Percentiles rank a stretch among this genome's conserved stretches.
These are phyloP conservation scores for Metarhizium guizhouense DNA, from an alignment of 2,329 filamentous ascomycete species.

Conservation along the genomic window DNA sequence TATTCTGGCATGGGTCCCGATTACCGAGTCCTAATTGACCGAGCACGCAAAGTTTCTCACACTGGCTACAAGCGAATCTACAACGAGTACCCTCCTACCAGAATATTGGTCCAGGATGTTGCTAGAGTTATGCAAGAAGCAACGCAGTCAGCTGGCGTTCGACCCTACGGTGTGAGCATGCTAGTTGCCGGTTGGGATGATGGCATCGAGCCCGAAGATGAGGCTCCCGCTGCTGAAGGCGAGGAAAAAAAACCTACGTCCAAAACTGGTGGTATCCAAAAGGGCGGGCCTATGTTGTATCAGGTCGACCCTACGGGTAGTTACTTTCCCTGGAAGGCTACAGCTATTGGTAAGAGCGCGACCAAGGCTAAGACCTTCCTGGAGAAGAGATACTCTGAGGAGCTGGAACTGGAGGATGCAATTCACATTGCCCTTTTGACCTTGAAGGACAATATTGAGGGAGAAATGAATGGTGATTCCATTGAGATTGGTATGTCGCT, in stretches of 20 bases:
- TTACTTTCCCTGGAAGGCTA: slow-evolving; percentile 99
- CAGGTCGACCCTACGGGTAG: slow-evolving; percentile 98
- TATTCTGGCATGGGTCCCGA: slow-evolving; percentile 99
- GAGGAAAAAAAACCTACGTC: slow-evolving; percentile 68
- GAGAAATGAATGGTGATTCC: slow-evolving; percentile 97
- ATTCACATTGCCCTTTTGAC: slow-evolving; percentile 97
- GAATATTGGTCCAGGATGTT: slow-evolving; percentile 98
- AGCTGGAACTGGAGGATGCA: slow-evolving; percentile 92
- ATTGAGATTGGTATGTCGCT: slow-evolving; percentile 79
- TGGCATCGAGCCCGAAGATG: slow-evolving; percentile 79
- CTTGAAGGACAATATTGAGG: slow-evolving; percentile 97
- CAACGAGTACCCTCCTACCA: slow-evolving; percentile 99
- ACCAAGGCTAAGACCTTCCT: slow-evolving; percentile 98
- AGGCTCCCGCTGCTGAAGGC: slow-evolving; percentile 44
- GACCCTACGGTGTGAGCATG: slow-evolving; percentile 92
- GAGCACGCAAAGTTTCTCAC: slow-evolving; percentile 95
- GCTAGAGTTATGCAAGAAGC: slow-evolving; percentile 98
- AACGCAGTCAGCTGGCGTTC: slow-evolving; percentile 93
- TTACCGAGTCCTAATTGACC: slow-evolving; percentile 95
- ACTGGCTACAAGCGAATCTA: slow-evolving; percentile 99
- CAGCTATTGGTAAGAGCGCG: slow-evolving; percentile 96
- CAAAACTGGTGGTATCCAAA: slow-evolving; percentile 92
- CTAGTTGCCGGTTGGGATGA: slow-evolving; percentile 97
- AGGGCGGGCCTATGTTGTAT: slow-evolving; percentile 94
- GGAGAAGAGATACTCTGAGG: slow-evolving; percentile 98